Base-by-base conservation (phyloP, 108 stramenopile genomes). In the Conticribra guillardii region DNA sequence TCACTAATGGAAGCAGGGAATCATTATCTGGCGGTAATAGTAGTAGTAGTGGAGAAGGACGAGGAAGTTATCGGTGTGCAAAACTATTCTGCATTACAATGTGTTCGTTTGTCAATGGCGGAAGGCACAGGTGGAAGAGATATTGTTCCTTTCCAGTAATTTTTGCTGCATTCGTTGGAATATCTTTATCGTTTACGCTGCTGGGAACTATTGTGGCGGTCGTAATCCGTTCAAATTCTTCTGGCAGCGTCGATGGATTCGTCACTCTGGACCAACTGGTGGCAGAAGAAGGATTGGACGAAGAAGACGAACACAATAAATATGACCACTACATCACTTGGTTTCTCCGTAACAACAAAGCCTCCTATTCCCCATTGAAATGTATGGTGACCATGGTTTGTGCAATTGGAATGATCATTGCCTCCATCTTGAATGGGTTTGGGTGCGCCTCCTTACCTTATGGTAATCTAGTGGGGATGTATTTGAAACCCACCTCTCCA, bases 361-460 rank as follows among this genome's bases (percentile, higher is more conserved):
- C 34, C 7, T 45, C 41, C 22, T 54, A 47, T 31, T 85, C 29
- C 23, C 22, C 27, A 41, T 62, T 76, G 2, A 62, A 76, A 52
- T 48, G 29, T 24, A 48, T 68, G 58, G 83, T 93, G 15, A 85
- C 87, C 22, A 85, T 86, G 84, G 44, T 88, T 9, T 85, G 82
- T 60, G 74, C 83, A 3, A 52, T 89, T 19, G 91, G 91, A 26
- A 68, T 89, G 34, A 56, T 89, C 2, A 54, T 87, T 44, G 88
- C 89, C 1, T 79, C 91, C 2, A 31, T 82, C 0, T 61, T 93
- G 32, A 93, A 93, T 74, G 91, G 91, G 21, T 93, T 93, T 60
- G 91, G 91, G 18, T 85, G 84, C 52, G 87, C 88, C 1, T 93
- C 91, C 9, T 67, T 93, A 79, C 91, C 91, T 0, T 76, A 87